Evolutionary conservation across 2,329 filamentous ascomycete species (phyloP).

Genomic region (Penicillium decumbens): DNA sequence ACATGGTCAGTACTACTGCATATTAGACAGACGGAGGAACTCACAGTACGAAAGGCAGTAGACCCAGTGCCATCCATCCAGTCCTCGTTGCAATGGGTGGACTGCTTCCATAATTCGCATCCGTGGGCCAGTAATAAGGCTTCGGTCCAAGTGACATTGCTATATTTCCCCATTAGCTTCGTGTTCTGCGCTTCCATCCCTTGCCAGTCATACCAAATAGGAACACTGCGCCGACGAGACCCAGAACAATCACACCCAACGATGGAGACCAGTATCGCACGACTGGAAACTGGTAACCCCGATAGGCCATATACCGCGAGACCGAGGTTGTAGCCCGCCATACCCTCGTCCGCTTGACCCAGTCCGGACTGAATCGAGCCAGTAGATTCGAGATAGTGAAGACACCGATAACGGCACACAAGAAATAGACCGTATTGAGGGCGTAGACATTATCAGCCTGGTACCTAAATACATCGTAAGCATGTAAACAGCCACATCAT

Average conservation of each 20-base stretch:
- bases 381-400: constrained; percentile 45
- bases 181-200: background rate
- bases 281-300: constrained; percentile 31
- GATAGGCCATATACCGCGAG: constrained; percentile 43
- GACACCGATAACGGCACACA: constrained; percentile 47
- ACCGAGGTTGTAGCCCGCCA: constrained; percentile 36
- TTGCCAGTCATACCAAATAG: constrained; percentile 40
- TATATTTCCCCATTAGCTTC: constrained; percentile 13
- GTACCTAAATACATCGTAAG: constrained; percentile 40
- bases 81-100: constrained; percentile 52
- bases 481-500: background rate
- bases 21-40: background rate
- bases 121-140: constrained; percentile 56
- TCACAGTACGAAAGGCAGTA: constrained; percentile 50
- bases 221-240: constrained; percentile 42
- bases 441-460: constrained; percentile 53
- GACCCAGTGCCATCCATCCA: constrained; percentile 51
- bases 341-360: constrained; percentile 20
- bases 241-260: constrained; percentile 43
- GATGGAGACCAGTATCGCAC: constrained; percentile 45
- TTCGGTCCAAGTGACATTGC: constrained; percentile 48
- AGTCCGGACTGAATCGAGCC: constrained; percentile 27
- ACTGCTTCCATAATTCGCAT: constrained; percentile 46
- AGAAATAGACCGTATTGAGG: constrained; percentile 51
- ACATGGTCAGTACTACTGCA: background rate